phyloP scores from a whole-genome alignment of 2,329 filamentous ascomycete genomes.

The Alternaria ethzedia region DNA sequence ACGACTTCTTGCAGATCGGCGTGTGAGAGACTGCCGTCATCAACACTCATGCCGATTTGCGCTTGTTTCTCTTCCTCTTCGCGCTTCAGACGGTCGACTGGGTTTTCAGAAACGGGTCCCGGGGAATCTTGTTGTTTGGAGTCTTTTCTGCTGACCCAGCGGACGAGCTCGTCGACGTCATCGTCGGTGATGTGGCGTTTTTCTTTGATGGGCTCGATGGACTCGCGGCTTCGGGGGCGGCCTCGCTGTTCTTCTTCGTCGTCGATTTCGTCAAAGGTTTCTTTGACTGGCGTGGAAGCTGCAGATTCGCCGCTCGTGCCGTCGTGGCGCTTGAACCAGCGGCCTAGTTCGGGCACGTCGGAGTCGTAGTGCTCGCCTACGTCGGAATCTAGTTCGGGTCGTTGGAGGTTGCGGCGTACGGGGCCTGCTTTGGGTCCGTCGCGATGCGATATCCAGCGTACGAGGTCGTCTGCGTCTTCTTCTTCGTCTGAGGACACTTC shows the following conservation, averaged over 20 bases:
- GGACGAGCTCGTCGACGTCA: conserved; percentile 35
- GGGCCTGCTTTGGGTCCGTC: conserved; percentile 31
- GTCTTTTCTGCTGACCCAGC: conserved; percentile 32
- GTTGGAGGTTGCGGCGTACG: conserved; percentile 16
- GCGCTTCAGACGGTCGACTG: background rate
- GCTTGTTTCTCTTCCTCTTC: conserved; percentile 22
- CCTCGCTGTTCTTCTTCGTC: conserved; percentile 12
- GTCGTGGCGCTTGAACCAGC: conserved; percentile 29
- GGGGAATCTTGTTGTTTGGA: conserved; percentile 9
- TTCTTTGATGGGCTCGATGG: conserved; percentile 1
- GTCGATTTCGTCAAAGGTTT: background rate
- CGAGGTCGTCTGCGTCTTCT: conserved; percentile 30
- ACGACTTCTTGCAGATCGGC: conserved; percentile 15
- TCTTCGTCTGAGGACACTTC: conserved; percentile 21
- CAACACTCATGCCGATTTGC: conserved; percentile 25
- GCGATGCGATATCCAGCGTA: conserved; percentile 33
- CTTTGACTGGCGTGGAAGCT: conserved; percentile 4
- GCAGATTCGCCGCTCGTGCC: conserved; percentile 33
- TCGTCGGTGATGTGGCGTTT: conserved; percentile 22
- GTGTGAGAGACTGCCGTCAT: conserved; percentile 24
- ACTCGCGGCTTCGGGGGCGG: conserved; percentile 16
- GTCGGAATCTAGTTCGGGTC: conserved; percentile 14
- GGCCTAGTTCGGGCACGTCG: conserved; percentile 30
- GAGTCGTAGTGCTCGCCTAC: conserved; percentile 22
- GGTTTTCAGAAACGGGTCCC: background rate